Evolutionary conservation across 1,284 basidiomycete genomes (phyloP).

Genomic region (Sporisorium iseilematis-ciliati): DNA sequence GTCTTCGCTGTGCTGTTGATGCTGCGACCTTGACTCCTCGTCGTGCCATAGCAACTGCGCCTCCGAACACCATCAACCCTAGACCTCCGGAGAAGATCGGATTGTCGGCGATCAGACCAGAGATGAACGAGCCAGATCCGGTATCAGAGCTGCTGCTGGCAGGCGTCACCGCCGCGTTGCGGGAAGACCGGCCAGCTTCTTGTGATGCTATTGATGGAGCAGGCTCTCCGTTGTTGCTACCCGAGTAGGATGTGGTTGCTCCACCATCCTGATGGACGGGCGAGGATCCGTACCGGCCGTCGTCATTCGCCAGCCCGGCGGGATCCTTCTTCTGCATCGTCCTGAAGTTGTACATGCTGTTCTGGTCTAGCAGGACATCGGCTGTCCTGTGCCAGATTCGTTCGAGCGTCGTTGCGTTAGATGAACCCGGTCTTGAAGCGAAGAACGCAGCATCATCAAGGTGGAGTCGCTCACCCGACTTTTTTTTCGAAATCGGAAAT

Average conservation of each 20-base stretch:
- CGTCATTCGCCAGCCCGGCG: constrained; percentile 6
- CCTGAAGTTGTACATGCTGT: constrained; percentile 30
- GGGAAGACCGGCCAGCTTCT: not conserved
- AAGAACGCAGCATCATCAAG: not conserved
- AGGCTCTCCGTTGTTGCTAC: not conserved
- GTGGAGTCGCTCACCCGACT: constrained; percentile 7
- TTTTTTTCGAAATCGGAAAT: constrained; percentile 3
- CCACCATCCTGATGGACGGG: constrained; percentile 2
- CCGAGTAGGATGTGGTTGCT: not conserved
- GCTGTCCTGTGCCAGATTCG: not conserved
- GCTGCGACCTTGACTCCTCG: constrained; percentile 77
- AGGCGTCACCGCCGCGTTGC: not conserved
- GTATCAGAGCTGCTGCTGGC: not conserved
- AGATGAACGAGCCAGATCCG: constrained; percentile 29
- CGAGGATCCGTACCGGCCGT: constrained; percentile 1
- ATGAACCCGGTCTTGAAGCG: not conserved
- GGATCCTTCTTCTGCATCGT: constrained; percentile 35
- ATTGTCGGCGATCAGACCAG: constrained; percentile 54
- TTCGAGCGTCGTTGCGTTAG: not conserved
- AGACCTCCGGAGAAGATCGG: constrained; percentile 67
- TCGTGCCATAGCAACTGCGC: constrained; percentile 55
- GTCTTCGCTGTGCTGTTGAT: constrained; percentile 82
- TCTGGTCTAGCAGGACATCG: not conserved
- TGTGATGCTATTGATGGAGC: not conserved
- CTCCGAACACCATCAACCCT: constrained; percentile 67